Base-by-base conservation (phyloP, 768 basidiomycete genomes). In the Hysterangium stoloniferum region DNA sequence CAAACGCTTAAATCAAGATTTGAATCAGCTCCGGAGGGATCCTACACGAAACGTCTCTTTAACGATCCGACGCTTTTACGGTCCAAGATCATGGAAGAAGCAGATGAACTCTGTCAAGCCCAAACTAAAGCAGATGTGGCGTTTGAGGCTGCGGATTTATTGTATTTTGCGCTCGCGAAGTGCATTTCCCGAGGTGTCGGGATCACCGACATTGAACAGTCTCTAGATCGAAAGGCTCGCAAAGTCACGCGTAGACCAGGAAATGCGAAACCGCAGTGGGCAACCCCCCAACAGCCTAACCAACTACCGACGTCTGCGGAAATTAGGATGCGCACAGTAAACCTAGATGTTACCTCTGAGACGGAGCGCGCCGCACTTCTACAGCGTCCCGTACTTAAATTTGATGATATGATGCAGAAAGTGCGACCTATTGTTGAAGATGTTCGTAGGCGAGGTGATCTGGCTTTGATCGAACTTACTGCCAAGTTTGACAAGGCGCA, bases 11-110 rank as follows among this genome's bases (percentile, higher is more conserved):
- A 73, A 50, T 77, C 82, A 2, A 79, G 96, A 35, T 69, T 87
- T 38, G 67, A 69, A 29, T 75, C 78, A 22, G 91, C 95, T 0
- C 93, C 93, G 0, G 82, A 83, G 57, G 93, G 92, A 4, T 93
- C 89, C 1, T 99, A 99, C 66, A 98, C 96, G 15, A 80, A 76
- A 45, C 73, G 90, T 47, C 69, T 99, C 24, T 96, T 98, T 67
- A 72, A 76, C 36, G 89, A 97, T 62, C 69, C 83, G 4, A 76
- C 74, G 40, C 74, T 99, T n/a, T 71, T 98, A 38, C 78, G 74
- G 40, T 84, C 92, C 45, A 99, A 99, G 73, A 92, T 99, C 56
- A 90, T 87, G 82, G 96, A 99, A 66, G 96, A 99, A 64, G 96
- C 96, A 0, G 89, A 95, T 59, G 96, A 99, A 65, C 76, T 99